Evolutionary conservation across 106 monocot genomes (phyloP).

Genomic region (Acorus calamus): DNA sequence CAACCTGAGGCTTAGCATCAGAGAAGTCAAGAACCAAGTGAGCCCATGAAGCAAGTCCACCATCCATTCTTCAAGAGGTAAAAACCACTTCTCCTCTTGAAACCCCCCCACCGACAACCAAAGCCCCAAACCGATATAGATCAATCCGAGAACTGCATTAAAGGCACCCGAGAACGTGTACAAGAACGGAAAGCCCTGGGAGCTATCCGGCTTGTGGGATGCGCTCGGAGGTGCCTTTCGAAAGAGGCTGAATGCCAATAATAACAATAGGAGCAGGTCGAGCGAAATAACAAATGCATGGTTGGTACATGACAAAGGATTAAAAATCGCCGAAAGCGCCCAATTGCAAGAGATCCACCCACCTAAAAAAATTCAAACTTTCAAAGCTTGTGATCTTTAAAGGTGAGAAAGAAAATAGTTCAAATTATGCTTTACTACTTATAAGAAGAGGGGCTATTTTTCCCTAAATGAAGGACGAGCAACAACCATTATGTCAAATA

Average conservation of each 20-base stretch:
- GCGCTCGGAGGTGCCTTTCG: conserved; percentile 8
- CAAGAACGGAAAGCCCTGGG: conserved; percentile 17
- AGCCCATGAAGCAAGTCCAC: conserved; percentile 37
- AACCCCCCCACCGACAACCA: conserved; percentile 27
- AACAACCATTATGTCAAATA: too few relatives aligned
- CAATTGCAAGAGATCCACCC: too few relatives aligned
- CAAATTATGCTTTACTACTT: too few relatives aligned
- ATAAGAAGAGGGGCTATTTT: too few relatives aligned
- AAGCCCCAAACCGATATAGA: conserved; percentile 31
- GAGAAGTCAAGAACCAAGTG: conserved; percentile 20
- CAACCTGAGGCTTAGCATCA: conserved; percentile 2
- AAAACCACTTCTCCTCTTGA: conserved; percentile 5
- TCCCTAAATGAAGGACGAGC: too few relatives aligned
- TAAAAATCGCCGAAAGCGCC: conserved; percentile 1
- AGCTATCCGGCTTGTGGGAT: neutral
- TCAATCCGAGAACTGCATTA: conserved; percentile 35
- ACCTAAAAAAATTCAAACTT: too few relatives aligned
- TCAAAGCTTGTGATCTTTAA: too few relatives aligned
- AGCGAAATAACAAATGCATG: conserved; percentile 28
- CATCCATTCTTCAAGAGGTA: conserved; percentile 30
- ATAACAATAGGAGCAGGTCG: conserved; percentile 20
- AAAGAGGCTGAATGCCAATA: conserved; percentile 17
- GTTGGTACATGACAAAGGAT: conserved; percentile 27
- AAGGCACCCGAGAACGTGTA: conserved; percentile 6
- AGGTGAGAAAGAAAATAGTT: too few relatives aligned